A percentile compares a stretch with the other conserved stretches of the same genome.
Conservation (phyloP, 352 stramenopile genomes). For the Pythium biforme region DNA sequence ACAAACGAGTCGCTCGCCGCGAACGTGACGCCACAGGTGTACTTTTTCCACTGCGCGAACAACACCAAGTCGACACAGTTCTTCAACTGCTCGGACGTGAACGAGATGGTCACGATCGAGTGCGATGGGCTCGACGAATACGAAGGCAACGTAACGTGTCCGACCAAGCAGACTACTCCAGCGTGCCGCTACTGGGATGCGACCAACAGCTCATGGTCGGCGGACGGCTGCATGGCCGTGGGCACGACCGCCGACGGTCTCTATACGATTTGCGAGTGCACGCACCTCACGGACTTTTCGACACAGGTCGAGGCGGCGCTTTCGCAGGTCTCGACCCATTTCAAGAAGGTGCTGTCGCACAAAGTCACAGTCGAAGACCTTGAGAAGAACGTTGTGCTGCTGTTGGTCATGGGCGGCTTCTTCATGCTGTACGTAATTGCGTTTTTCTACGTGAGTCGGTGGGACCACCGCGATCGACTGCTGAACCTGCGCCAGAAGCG, state of each 20-base stretch:
- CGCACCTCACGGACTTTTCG: constrained; percentile 72
- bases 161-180: constrained; percentile 33
- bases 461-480: constrained; percentile 49
- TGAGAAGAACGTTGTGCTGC: constrained; percentile 52
- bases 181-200: constrained; percentile 64
- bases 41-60: constrained; percentile 45
- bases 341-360: constrained; percentile 55
- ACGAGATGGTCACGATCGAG: constrained; percentile 33
- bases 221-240: constrained; percentile 47
- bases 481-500: constrained; percentile 38
- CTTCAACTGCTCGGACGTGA: constrained; percentile 51
- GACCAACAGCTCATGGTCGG: constrained; percentile 45
- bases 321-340: constrained; percentile 53
- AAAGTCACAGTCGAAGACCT: constrained; percentile 57
- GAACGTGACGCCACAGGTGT: constrained; percentile 25
- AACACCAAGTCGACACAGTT: constrained; percentile 50
- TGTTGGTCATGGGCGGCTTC: constrained; percentile 50
- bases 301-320: constrained; percentile 63
- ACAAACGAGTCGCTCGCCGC: background rate
- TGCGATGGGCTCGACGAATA: constrained; percentile 56
- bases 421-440: constrained; percentile 51
- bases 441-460: constrained; percentile 63
- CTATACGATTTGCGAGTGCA: constrained; percentile 78
- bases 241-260: constrained; percentile 55
- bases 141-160: constrained; percentile 49